Evolutionary conservation across 352 stramenopile genomes (phyloP), one percentile per base, ranked within the genome.

Genomic region (Globisporangium orthogonon): DNA sequence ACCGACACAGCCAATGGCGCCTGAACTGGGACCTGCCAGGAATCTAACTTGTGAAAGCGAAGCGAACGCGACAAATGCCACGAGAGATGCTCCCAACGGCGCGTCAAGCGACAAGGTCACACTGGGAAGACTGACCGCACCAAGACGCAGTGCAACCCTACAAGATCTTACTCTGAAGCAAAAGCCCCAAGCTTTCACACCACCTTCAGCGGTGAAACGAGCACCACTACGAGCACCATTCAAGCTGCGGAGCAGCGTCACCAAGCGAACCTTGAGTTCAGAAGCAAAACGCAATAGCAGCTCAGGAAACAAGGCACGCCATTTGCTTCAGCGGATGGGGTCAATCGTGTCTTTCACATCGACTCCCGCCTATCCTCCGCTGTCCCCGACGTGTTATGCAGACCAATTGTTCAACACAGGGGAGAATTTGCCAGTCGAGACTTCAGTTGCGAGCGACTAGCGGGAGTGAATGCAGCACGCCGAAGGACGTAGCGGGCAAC

Each of bases 381-480:
- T 23, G 23, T 56, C 52, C 4, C 41, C 41, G 28, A 58, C 52
- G 18, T 56, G 51, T 29, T 58, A 58, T 29, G 40, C 52, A 4
- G 29, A 51, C 15, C 52, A 58, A 30, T 39, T 58, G 11, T 58
- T 58, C 29, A 40, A 44, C 40, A 2, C 39, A 5, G 40, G 40
- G 6, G 48, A 29, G 15, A 11, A 29, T 10, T n/a, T 5, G n/a
- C n/a, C 43, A 14, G 43, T 2, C 43, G 4, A 6, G 43, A 10
- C 41, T 5, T 47, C 41, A 17, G n/a, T 6, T 47, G 41, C 18
- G 15, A n/a, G 41, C 41, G 41, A 47, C 15, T 37, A n/a, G n/a
- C n/a, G n/a, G n/a, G n/a, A n/a, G n/a, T n/a, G n/a, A n/a, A n/a
- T n/a, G n/a, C n/a, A n/a, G n/a, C n/a, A n/a, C n/a, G n/a, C n/a